Conservation (phyloP, 345 rosid species). For the Eucalyptus leucophloia region DNA sequence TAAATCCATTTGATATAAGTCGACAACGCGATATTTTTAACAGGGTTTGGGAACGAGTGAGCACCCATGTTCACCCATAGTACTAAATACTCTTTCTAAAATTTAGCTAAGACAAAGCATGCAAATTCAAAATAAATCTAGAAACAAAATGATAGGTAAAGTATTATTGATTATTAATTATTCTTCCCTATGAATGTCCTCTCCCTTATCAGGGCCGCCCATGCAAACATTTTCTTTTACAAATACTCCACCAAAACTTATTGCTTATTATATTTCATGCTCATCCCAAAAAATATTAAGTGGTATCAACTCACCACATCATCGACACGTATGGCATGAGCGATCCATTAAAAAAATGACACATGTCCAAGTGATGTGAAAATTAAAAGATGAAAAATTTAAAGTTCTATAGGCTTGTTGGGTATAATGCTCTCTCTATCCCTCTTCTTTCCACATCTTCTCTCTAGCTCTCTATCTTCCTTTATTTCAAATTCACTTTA, state of each 20-base stretch:
- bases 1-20: background rate
- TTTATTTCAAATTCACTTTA: too few relatives aligned
- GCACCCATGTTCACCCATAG: background rate
- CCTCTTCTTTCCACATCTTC: too few relatives aligned
- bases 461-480: too few relatives aligned
- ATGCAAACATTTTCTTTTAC: background rate
- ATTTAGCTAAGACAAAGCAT: background rate
- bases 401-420: too few relatives aligned
- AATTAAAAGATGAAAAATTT: too few relatives aligned
- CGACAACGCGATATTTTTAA: accelerated
- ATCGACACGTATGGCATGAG: accelerated
- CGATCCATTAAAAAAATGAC: too few relatives aligned
- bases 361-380: too few relatives aligned
- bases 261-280: background rate
- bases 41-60: accelerated
- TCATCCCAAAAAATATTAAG: background rate
- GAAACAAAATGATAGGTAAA: background rate
- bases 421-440: too few relatives aligned
- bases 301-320: too few relatives aligned
- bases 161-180: background rate
- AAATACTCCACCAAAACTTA: background rate
- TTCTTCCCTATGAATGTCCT: background rate
- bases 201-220: background rate
- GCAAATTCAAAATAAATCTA: background rate
- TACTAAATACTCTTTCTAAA: background rate